Percentiles rank a stretch among this genome's conserved stretches.
These are phyloP conservation scores for Leccinum ambiguum DNA, from an alignment of 1,284 basidiomycete species.

Conservation along the genomic window DNA sequence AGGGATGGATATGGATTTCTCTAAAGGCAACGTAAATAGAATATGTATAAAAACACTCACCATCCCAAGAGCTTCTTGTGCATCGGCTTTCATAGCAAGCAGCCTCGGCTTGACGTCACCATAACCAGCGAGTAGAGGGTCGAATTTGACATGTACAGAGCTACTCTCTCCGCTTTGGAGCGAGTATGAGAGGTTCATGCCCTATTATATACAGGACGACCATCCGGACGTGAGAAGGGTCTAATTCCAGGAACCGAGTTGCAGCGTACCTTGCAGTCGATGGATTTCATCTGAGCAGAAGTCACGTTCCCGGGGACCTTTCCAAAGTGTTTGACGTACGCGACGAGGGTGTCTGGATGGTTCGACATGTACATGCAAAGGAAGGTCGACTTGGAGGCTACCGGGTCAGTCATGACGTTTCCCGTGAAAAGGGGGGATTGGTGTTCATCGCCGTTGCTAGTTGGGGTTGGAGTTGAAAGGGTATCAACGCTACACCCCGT, in stretches of 20 bases:
- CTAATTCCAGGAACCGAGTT: not conserved
- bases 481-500: too few species aligned
- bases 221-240: not conserved
- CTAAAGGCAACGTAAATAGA: not conserved
- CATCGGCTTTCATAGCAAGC: conserved; percentile 69
- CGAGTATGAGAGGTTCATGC: conserved; percentile 67
- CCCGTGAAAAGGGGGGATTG: not conserved
- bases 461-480: too few species aligned
- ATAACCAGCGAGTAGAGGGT: conserved; percentile 69
- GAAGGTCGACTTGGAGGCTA: conserved; percentile 72
- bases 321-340: conserved; percentile 74
- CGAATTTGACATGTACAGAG: conserved; percentile 54
- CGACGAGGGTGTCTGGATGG: conserved; percentile 78
- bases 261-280: conserved; percentile 55
- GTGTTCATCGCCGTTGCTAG: not conserved
- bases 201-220: conserved; percentile 36
- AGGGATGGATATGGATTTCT: not conserved
- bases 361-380: conserved; percentile 81
- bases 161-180: conserved; percentile 41
- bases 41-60: conserved; percentile 37
- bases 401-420: conserved; percentile 48
- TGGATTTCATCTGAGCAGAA: conserved; percentile 63
- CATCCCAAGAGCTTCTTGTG: conserved; percentile 74
- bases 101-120: conserved; percentile 79
- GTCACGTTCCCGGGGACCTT: conserved; percentile 53